Percentiles rank a stretch among this genome's conserved stretches.
Evolutionary conservation across 176 grass and related monocot species (phyloP).

Genomic region (Carex littledalei): DNA sequence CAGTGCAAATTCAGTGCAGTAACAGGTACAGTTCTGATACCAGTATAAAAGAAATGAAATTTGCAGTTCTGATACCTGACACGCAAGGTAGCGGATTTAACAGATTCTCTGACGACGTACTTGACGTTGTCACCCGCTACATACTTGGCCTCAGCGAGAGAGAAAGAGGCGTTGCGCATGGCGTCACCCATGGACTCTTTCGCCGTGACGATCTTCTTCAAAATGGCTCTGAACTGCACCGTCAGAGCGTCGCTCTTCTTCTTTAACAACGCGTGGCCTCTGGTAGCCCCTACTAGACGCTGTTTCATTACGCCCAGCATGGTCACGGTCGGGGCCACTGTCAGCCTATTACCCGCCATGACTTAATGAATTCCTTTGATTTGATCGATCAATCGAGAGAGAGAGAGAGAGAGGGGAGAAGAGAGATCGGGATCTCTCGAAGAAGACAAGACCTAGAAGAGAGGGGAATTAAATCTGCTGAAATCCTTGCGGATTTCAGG

Average conservation of each 20-base stretch:
- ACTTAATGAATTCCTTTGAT: too few relatives aligned
- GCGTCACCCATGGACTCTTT: slow-evolving; percentile 75
- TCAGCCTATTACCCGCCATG: slow-evolving; percentile 65
- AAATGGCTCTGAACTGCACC: slow-evolving; percentile 58
- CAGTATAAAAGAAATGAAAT: not conserved
- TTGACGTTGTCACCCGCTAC: slow-evolving; percentile 42
- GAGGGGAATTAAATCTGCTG: too few relatives aligned
- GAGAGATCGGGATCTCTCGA: not conserved
- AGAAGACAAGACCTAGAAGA: not conserved
- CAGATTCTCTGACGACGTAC: slow-evolving; percentile 52
- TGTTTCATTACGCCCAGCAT: slow-evolving; percentile 69
- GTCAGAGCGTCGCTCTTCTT: slow-evolving; percentile 90
- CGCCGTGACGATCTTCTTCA: slow-evolving; percentile 54
- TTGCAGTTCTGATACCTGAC: slow-evolving; percentile 13
- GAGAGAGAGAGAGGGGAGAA: not conserved
- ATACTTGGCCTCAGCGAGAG: slow-evolving; percentile 72
- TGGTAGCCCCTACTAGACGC: slow-evolving; percentile 49
- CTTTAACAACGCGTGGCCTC: slow-evolving; percentile 78
- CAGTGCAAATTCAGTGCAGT: too few relatives aligned
- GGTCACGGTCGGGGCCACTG: slow-evolving; percentile 66
- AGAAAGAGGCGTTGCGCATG: slow-evolving; percentile 62
- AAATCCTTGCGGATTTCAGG: too few relatives aligned
- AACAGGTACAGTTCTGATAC: too few relatives aligned
- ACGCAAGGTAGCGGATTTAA: slow-evolving; percentile 41
- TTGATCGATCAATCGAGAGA: too few relatives aligned